Evolutionary conservation across 352 stramenopile species (phyloP).

Genomic region (Pythium vanterpoolii): DNA sequence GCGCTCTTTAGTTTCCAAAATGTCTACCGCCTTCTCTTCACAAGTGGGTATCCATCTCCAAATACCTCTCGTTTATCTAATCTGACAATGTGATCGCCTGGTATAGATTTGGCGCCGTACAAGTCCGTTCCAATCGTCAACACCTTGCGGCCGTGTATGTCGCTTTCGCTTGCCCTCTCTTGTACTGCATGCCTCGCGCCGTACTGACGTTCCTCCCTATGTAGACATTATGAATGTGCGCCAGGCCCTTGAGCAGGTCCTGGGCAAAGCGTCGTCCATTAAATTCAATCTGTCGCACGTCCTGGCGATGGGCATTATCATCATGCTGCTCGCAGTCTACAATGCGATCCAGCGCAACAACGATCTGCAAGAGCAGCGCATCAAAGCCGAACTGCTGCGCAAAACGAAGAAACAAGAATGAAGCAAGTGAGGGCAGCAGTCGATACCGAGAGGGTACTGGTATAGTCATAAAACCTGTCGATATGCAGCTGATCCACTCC

Average conservation of each 20-base stretch:
- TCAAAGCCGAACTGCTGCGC: constrained; percentile 49
- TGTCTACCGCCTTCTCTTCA: constrained; percentile 58
- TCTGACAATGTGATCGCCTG: too few relatives aligned
- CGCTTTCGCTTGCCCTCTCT: too few relatives aligned
- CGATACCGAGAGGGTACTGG: too few relatives aligned
- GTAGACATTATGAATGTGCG: constrained; percentile 67
- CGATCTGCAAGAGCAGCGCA: constrained; percentile 62
- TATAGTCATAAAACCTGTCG: too few relatives aligned
- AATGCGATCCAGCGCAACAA: constrained; percentile 76
- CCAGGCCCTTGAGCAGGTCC: constrained; percentile 63
- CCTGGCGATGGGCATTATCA: constrained; percentile 74
- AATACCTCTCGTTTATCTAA: too few relatives aligned
- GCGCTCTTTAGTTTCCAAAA: constrained; percentile 85
- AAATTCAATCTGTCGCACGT: constrained; percentile 84
- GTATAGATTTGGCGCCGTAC: constrained; percentile 65
- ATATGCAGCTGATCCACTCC: too few relatives aligned
- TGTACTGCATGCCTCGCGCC: too few relatives aligned
- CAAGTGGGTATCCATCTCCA: constrained; percentile 31
- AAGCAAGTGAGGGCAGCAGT: neutral
- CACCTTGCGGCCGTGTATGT: constrained; percentile 49
- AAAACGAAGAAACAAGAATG: constrained; percentile 18
- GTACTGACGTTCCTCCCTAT: neutral
- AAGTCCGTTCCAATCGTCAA: constrained; percentile 66
- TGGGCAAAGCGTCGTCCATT: constrained; percentile 70
- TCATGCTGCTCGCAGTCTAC: constrained; percentile 73